phyloP scores from a whole-genome alignment of 371 early-diverging fungal species.

The Mucor irregularis region DNA sequence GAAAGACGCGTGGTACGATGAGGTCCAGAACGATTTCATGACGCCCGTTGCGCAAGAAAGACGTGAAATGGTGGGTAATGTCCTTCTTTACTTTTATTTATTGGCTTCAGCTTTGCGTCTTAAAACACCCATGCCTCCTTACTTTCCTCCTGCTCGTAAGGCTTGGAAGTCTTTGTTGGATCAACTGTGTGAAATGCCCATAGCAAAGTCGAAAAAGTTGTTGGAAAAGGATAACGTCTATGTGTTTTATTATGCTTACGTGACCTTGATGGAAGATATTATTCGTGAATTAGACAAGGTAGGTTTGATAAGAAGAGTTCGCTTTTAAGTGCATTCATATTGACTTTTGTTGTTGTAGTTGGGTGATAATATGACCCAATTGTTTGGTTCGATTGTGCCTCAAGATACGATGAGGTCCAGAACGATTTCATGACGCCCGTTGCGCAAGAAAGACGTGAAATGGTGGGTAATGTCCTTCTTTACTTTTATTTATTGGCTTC shows the following conservation, averaged over 20 bases:
- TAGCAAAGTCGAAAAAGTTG: constrained; percentile 47
- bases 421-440: constrained; percentile 59
- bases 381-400: constrained; percentile 49
- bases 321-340: neutral
- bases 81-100: constrained; percentile 77
- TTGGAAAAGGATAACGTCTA: constrained; percentile 61
- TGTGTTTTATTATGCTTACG: constrained; percentile 81
- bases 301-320: constrained; percentile 10
- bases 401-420: constrained; percentile 52
- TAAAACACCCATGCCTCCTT: constrained; percentile 83
- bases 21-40: constrained; percentile 57
- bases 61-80: constrained; percentile 71
- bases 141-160: constrained; percentile 69
- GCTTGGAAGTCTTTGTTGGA: constrained; percentile 51
- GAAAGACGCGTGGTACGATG: constrained; percentile 61
- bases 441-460: constrained; percentile 59
- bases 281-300: constrained; percentile 76
- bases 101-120: constrained; percentile 77
- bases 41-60: constrained; percentile 59
- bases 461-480: constrained; percentile 73
- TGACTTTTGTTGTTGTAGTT: constrained; percentile 18
- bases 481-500: constrained; percentile 82
- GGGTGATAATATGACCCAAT: constrained; percentile 39
- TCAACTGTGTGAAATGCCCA: constrained; percentile 50
- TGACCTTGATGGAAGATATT: constrained; percentile 77